Evolutionary conservation across 2,329 filamentous ascomycete species (phyloP).

Genomic region (Pyrenophora teres): DNA sequence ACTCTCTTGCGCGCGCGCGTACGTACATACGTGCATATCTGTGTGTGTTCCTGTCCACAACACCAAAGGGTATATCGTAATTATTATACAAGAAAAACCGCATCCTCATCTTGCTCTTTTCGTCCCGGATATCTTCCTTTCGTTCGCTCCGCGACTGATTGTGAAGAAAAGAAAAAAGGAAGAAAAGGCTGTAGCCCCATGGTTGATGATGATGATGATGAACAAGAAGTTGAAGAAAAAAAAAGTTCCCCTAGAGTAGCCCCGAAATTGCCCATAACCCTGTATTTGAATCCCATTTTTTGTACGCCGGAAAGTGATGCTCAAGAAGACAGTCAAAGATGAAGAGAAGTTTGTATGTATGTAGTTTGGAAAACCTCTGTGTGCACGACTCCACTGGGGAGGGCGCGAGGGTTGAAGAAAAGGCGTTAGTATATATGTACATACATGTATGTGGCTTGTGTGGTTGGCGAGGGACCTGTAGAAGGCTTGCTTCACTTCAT

Average conservation of each 20-base stretch:
- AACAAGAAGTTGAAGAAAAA: too few species aligned
- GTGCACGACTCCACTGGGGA: too few species aligned
- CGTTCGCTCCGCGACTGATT: neutral
- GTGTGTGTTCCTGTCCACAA: constrained; percentile 8
- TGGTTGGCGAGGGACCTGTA: neutral
- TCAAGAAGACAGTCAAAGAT: too few species aligned
- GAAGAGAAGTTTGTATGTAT: neutral
- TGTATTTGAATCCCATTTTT: constrained; percentile 1
- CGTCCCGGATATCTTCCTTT: too few species aligned
- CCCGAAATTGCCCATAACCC: neutral
- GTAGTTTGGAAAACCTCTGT: neutral
- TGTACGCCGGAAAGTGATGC: constrained; percentile 3
- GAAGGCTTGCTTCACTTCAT: constrained; percentile 10
- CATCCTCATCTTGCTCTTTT: too few species aligned
- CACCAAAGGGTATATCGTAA: constrained; percentile 29
- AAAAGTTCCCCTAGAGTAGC: neutral
- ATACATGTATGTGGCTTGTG: neutral
- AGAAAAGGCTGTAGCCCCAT: too few species aligned
- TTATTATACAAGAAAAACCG: constrained; percentile 25
- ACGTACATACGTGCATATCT: too few species aligned
- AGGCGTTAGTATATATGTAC: too few species aligned
- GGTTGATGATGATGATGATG: too few species aligned
- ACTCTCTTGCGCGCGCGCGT: too few species aligned
- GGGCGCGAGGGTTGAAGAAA: too few species aligned
- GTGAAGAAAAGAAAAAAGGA: neutral